Base-by-base conservation (phyloP, 2,329 filamentous ascomycete genomes). In the Didymella segeticola region DNA sequence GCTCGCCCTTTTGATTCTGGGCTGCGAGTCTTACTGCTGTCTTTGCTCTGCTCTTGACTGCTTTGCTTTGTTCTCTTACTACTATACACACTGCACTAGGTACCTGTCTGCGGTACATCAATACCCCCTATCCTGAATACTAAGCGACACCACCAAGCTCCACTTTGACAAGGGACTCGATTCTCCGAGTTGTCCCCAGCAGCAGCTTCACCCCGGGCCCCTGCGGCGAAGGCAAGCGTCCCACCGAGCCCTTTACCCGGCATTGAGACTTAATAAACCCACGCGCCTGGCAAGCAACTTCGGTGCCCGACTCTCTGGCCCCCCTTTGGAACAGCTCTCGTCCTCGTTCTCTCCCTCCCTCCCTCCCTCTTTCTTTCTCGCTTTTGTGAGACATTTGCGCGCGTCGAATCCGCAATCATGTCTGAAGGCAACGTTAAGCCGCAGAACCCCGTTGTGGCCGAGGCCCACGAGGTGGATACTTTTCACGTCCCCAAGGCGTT, bases 401-500 rank as follows among this genome's bases (percentile, higher is more conserved):
- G n/a, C n/a, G n/a, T n/a, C n/a, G n/a, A n/a, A n/a, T n/a, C 5
- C 11, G 26, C 39, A 33, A 63, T 45, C 57, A 80, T 80, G 78
- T 79, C 78, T 58, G 78, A 80, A 62, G 78, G 78, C 57, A 57
- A 70, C 45, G 67, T 71, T 31, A 71, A 75, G 63, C 76, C 77
- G 26, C 36, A 47, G 47, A 50, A 50, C 47, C 66, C 69, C 22
- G 87, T 89, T 67, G 89, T 92, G 68, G 81, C 82, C 57, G 89
- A 92, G 81, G 88, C 89, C 69, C 89, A 91, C 76, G 78, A 87
- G 71, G 88, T 91, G 65, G 87, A 90, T 76, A 92, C 89, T 17
- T 91, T 78, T 75, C 80, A 85, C 69, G 82, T 86, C 43, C 84
- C 84, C 58, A 77, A 84, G 59, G 75, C 73, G 4, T 77, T 78